phyloP scores from a whole-genome alignment of 1,284 basidiomycete genomes.

The Pyrrhoderma noxium region DNA sequence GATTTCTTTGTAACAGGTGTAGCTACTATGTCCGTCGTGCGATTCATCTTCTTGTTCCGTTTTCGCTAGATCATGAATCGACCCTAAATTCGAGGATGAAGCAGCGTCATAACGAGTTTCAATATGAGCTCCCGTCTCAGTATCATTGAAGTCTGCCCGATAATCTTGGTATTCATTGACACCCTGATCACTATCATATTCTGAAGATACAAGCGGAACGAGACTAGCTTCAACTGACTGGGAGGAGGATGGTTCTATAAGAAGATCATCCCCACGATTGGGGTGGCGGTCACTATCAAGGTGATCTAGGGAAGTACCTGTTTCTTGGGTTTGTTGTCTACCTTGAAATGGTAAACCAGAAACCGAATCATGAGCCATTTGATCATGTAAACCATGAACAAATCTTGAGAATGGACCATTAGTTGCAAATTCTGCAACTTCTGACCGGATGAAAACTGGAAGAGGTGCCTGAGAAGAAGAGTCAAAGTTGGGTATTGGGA shows the following conservation, averaged over 20 bases:
- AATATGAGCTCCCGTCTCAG: neutral
- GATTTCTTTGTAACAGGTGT: no score
- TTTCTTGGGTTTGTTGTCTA: neutral
- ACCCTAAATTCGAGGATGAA: neutral
- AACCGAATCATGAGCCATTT: neutral
- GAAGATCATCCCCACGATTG: neutral
- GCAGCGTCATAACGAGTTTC: neutral
- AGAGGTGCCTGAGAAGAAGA: no score
- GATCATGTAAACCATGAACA: neutral
- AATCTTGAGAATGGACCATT: neutral
- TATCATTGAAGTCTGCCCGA: neutral
- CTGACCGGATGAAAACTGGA: no score
- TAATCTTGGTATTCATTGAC: neutral
- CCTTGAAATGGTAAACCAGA: neutral
- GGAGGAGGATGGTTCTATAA: conserved; percentile 12
- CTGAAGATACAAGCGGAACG: neutral
- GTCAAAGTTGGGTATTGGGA: no score
- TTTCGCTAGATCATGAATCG: no score
- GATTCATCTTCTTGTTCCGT: no score
- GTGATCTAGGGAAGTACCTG: neutral
- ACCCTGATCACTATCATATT: conserved; percentile 7
- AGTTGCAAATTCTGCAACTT: neutral
- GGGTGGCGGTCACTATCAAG: neutral
- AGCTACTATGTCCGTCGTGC: no score
- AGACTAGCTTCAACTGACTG: conserved; percentile 10